Percentiles rank a stretch among this genome's conserved stretches.
These are phyloP conservation scores for Anisogramma anomala DNA, from an alignment of 2,329 filamentous ascomycete species.

Conservation along the genomic window DNA sequence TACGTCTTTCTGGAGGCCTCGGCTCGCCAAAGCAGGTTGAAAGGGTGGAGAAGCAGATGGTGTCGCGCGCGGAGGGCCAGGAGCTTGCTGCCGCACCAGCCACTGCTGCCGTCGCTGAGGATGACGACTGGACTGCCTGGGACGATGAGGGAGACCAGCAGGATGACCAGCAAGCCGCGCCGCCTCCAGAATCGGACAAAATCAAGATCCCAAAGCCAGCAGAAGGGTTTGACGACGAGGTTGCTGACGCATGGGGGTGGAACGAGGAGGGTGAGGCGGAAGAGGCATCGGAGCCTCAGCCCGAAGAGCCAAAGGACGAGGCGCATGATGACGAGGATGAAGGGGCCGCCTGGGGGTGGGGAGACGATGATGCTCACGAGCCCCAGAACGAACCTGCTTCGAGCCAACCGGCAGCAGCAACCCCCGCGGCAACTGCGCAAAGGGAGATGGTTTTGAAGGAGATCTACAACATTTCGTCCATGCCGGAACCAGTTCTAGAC, in stretches of 20 bases:
- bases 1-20: slow-evolving; percentile 52
- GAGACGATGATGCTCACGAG: slow-evolving; percentile 48
- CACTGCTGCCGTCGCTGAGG: slow-evolving; percentile 28
- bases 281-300: slow-evolving; percentile 11
- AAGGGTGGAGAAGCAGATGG: slow-evolving; percentile 69
- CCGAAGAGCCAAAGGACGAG: slow-evolving; percentile 16
- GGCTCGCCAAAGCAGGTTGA: slow-evolving; percentile 62
- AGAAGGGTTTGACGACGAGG: slow-evolving; percentile 25
- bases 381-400: slow-evolving; percentile 15
- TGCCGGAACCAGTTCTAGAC: slow-evolving; percentile 66
- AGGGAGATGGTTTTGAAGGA: slow-evolving; percentile 71
- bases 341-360: slow-evolving; percentile 76
- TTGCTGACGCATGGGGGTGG: slow-evolving; percentile 27
- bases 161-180: slow-evolving; percentile 14
- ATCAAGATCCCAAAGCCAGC: slow-evolving; percentile 16
- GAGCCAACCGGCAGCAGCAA: slow-evolving; percentile 13
- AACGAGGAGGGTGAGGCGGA: slow-evolving; percentile 21
- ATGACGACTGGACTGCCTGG: slow-evolving; percentile 70
- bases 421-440: slow-evolving; percentile 20
- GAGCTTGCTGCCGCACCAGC: slow-evolving; percentile 40
- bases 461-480: slow-evolving; percentile 76
- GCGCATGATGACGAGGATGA: slow-evolving; percentile 26
- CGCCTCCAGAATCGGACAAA: not conserved
- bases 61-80: slow-evolving; percentile 56
- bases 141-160: slow-evolving; percentile 50